A percentile compares a stretch with the other conserved stretches of the same genome.
Conservation (phyloP, 176 grass and related monocot species). For the Alloteropsis semialata region DNA sequence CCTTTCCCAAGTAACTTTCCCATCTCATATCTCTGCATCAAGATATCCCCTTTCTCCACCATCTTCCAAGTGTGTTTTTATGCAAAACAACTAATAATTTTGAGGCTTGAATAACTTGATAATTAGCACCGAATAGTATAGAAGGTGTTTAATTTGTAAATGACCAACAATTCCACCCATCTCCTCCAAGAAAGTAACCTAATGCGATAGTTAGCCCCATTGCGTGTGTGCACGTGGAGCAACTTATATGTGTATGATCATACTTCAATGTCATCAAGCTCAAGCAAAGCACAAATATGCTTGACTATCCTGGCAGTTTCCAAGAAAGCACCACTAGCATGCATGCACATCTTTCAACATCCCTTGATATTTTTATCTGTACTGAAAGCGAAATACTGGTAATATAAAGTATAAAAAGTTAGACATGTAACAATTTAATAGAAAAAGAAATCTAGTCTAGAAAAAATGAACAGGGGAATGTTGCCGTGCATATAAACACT, state of each 20-base stretch:
- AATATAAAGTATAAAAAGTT: slow-evolving; percentile 14
- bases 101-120: not conserved
- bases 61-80: slow-evolving; percentile 38
- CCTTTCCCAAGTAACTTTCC: slow-evolving; percentile 83
- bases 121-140: not conserved
- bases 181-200: slow-evolving; percentile 49
- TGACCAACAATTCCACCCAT: slow-evolving; percentile 46
- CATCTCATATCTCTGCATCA: slow-evolving; percentile 78
- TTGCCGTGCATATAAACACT: too few relatives aligned
- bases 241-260: slow-evolving; percentile 19
- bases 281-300: slow-evolving; percentile 6
- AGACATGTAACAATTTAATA: too few relatives aligned
- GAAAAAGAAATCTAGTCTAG: too few relatives aligned
- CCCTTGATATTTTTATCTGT: slow-evolving; percentile 50
- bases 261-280: slow-evolving; percentile 44
- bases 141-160: not conserved
- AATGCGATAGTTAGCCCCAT: slow-evolving; percentile 39
- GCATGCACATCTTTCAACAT: slow-evolving; percentile 90
- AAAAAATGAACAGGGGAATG: not conserved
- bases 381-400: slow-evolving; percentile 16
- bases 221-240: slow-evolving; percentile 26
- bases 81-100: not conserved
- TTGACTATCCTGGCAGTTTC: slow-evolving; percentile 18
- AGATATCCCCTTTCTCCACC: slow-evolving; percentile 60
- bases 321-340: slow-evolving; percentile 45